Percentiles rank a stretch among this genome's conserved stretches.
phyloP scores from a whole-genome alignment of 495 filamentous ascomycete genomes.

The Xylaria telfairii region DNA sequence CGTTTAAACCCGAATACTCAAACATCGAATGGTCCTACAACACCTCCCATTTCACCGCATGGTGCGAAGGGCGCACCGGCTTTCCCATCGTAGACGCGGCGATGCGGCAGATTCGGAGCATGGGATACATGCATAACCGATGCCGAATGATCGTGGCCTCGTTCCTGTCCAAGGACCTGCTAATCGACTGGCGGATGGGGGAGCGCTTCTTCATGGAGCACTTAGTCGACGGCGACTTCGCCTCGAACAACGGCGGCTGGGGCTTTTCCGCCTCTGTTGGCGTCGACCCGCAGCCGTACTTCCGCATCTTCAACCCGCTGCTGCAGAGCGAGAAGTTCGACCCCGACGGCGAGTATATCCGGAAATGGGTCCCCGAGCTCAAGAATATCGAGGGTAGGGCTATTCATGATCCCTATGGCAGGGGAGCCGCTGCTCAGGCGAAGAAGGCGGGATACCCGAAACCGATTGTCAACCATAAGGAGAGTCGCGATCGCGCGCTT shows the following conservation, averaged over 20 bases:
- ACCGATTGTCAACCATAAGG: constrained; percentile 76
- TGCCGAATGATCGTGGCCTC: constrained; percentile 87
- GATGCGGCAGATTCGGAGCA: constrained; percentile 79
- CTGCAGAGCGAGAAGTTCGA: constrained; percentile 89
- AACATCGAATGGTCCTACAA: constrained; percentile 85
- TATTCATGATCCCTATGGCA: constrained; percentile 80
- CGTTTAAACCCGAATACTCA: constrained; percentile 87
- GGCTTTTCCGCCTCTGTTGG: constrained; percentile 81
- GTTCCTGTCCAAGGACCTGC: constrained; percentile 84
- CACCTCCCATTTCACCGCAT: constrained; percentile 68
- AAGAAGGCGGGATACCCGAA: constrained; percentile 74
- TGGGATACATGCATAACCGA: constrained; percentile 89
- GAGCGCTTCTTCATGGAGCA: constrained; percentile 90
- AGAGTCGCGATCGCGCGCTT: constrained; percentile 68
- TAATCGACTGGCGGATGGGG: constrained; percentile 90
- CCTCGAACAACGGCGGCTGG: constrained; percentile 92
- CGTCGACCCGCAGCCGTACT: constrained; percentile 92
- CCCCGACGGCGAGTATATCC: constrained; percentile 69
- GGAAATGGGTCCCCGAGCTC: constrained; percentile 76
- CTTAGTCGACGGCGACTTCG: constrained; percentile 91
- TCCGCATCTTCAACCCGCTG: constrained; percentile 87
- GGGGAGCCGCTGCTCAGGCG: constrained; percentile 64
- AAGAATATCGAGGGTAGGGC: constrained; percentile 62
- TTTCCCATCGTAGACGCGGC: constrained; percentile 90
- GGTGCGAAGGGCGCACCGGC: constrained; percentile 80